Evolutionary conservation across 2,329 filamentous ascomycete species (phyloP), one percentile per base, ranked within the genome.

Genomic region (Clonostachys rhizophaga): DNA sequence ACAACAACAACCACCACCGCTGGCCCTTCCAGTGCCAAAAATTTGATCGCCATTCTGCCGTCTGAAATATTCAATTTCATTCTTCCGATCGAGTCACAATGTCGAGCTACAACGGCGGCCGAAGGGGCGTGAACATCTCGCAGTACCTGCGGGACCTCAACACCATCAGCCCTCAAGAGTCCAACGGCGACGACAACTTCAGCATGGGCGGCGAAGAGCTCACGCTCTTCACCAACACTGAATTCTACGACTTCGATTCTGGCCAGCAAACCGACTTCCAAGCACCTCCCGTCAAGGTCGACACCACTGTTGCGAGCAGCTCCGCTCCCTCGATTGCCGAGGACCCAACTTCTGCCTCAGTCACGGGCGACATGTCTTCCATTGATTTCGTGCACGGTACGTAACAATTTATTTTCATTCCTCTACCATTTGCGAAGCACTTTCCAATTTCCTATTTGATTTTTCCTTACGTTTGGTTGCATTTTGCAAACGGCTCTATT

Each of bases 131-230:
- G 61, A 95, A 95, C 67, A 88, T 96, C 69, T 91, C 90, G 61
- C 86, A 91, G 62, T 95, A 94, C 72, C 78, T 96, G 55, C 86
- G 89, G 59, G 87, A 91, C 56, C 76, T 96, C 59, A 96, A 96
- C 73, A 81, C 83, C 51, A 74, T 86, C 51, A 81, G 83, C 57
- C 79, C 86, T 46, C 75, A 85, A 51, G 78, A 74, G 45, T 56
- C 55, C 49, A 58, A 74, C 20, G 63, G 78, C 30, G 76, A 84
- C 50, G 81, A 86, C 46, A 68, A 74, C 45, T 78, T 84, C 65
- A 78, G 78, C 56, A 72, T 87, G 52, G 24, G 24, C 24, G 84
- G 89, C 56, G 82, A 86, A 50, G 85, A 91, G 53, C 72, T 92
- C 44, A 84, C 84, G 45, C 78, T 91, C 59, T 94, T 91, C 70